Conservation (phyloP, 2,329 filamentous ascomycete species). For the Clonostachys rosea region DNA sequence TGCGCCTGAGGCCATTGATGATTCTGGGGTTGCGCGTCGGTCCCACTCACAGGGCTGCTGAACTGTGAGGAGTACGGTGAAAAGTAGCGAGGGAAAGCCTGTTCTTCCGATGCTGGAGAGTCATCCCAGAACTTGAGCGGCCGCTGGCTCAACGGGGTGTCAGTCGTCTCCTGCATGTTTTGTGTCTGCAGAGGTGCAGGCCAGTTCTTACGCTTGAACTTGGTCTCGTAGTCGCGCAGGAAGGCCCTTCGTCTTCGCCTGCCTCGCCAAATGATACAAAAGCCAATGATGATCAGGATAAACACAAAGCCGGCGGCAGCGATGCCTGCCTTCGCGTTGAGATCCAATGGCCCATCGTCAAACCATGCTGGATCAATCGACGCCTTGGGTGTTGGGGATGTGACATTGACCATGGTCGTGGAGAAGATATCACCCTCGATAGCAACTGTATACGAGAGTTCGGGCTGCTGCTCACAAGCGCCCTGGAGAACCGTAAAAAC, state of each 20-base stretch:
- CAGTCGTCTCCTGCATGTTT: slow-evolving; percentile 5
- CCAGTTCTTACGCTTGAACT: slow-evolving; percentile 17
- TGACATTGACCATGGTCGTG: slow-evolving; percentile 38
- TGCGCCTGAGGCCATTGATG: slow-evolving; percentile 13
- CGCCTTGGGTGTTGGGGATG: slow-evolving; percentile 36
- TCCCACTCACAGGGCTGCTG: slow-evolving; percentile 49
- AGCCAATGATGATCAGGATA: slow-evolving; percentile 42
- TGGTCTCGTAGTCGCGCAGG: slow-evolving; percentile 38
- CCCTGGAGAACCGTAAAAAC: slow-evolving; percentile 48
- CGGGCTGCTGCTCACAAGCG: slow-evolving; percentile 49
- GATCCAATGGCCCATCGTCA: slow-evolving; percentile 36
- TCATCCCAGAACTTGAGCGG: slow-evolving; percentile 47
- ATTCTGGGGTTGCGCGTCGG: slow-evolving; percentile 29
- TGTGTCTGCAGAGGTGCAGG: slow-evolving; percentile 2
- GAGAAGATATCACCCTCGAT: slow-evolving; percentile 50
- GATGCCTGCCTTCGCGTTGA: slow-evolving; percentile 55
- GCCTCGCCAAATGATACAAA: slow-evolving; percentile 50
- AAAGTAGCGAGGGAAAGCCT: slow-evolving; percentile 41
- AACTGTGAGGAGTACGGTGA: slow-evolving; percentile 58
- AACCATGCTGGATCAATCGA: slow-evolving; percentile 32
- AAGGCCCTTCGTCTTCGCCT: slow-evolving; percentile 49
- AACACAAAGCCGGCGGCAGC: slow-evolving; percentile 44
- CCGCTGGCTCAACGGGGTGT: slow-evolving; percentile 23
- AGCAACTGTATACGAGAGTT: slow-evolving; percentile 38
- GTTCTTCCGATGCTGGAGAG: slow-evolving; percentile 38